Evolutionary conservation across 1,139 yeast species (phyloP).

Genomic region (Kurtzmaniella natalensis): DNA sequence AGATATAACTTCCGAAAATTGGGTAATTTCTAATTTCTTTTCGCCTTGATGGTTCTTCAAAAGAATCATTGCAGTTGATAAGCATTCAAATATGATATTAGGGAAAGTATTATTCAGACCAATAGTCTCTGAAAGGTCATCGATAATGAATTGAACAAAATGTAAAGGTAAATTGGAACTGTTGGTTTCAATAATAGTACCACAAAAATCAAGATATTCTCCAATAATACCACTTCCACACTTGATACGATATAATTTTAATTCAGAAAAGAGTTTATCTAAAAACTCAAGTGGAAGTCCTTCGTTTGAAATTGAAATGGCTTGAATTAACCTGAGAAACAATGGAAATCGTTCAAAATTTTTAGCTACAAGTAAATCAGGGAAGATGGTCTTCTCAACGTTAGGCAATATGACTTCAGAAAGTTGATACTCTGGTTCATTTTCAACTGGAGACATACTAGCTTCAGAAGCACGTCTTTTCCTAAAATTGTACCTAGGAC

Average conservation of each 20-base stretch:
- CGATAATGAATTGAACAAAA: conserved; percentile 30
- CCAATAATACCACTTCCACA: conserved; percentile 17
- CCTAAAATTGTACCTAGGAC: conserved; percentile 4
- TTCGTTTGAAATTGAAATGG: conserved; percentile 17
- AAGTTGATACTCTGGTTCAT: conserved; percentile 11
- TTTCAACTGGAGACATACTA: conserved; percentile 13
- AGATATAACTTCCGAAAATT: conserved; percentile 17
- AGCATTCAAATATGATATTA: conserved; percentile 49
- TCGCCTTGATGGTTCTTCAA: conserved; percentile 19
- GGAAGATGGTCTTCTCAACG: conserved; percentile 17
- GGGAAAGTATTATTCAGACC: conserved; percentile 29
- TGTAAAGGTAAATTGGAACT: conserved; percentile 9
- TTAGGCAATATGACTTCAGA: conserved; percentile 12
- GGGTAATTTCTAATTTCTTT: conserved; percentile 17
- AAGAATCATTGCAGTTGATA: conserved; percentile 36
- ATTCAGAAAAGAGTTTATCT: conserved; percentile 14
- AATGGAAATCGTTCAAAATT: conserved; percentile 21
- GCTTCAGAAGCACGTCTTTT: conserved; percentile 13
- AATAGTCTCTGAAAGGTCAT: conserved; percentile 41
- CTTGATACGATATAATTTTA: conserved; percentile 7
- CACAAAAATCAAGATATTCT: conserved; percentile 26
- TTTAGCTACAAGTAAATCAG: conserved; percentile 16
- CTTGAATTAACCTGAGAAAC: conserved; percentile 26
- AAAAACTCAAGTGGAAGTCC: conserved; percentile 15
- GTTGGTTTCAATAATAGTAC: conserved; percentile 15